Evolutionary conservation across 805 yeast genomes (phyloP).

Genomic region (Hermanozyma aechmeae): DNA sequence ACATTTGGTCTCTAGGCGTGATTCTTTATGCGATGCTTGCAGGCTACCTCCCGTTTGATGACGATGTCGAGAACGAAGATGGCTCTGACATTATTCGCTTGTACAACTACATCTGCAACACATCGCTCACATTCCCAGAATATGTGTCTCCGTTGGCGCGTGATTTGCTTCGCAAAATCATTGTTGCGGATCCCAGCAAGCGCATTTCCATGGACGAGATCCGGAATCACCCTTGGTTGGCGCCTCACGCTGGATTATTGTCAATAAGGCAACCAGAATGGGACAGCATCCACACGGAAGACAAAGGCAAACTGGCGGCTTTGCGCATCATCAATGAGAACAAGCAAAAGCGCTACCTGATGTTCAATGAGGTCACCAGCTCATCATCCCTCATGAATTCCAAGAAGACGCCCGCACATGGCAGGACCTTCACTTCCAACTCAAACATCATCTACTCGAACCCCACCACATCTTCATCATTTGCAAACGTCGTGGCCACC

Average conservation of each 20-base stretch:
- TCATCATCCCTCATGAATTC: conserved; percentile 27
- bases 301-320: conserved; percentile 10
- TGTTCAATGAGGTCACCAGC: conserved; percentile 32
- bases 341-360: conserved; percentile 35
- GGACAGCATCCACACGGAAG: conserved; percentile 50
- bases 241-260: conserved; percentile 74
- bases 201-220: conserved; percentile 64
- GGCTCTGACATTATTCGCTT: conserved; percentile 88
- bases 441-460: conserved; percentile 33
- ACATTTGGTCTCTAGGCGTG: conserved; percentile 95
- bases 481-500: conserved; percentile 42
- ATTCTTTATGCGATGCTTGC: conserved; percentile 94
- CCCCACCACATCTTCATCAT: conserved; percentile 62
- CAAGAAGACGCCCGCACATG: conserved; percentile 14
- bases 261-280: conserved; percentile 84
- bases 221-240: conserved; percentile 78
- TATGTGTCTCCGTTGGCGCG: conserved; percentile 85
- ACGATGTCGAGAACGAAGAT: conserved; percentile 93
- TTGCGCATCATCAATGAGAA: conserved; percentile 5
- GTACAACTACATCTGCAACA: conserved; percentile 83
- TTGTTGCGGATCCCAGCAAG: conserved; percentile 75
- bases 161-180: conserved; percentile 75
- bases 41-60: conserved; percentile 95
- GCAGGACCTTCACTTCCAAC: conserved; percentile 27
- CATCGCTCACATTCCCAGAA: conserved; percentile 93